Percentiles rank a stretch among this genome's conserved stretches.
phyloP scores from a whole-genome alignment of 2,329 filamentous ascomycete genomes.

The Diatrype stigma region DNA sequence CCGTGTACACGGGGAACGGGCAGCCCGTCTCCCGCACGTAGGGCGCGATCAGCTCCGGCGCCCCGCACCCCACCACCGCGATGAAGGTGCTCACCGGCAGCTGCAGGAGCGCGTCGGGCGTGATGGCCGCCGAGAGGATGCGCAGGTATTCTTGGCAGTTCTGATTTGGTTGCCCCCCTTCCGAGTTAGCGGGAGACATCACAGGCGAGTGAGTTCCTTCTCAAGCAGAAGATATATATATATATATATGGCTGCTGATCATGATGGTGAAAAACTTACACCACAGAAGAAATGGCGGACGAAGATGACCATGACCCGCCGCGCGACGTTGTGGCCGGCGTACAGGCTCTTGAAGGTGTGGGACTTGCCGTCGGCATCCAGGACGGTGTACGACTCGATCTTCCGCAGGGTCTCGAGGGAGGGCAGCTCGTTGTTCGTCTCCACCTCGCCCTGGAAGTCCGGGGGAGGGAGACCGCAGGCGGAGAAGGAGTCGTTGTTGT shows the following conservation, averaged over 20 bases:
- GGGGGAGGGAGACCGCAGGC: constrained; percentile 23
- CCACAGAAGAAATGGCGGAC: constrained; percentile 79
- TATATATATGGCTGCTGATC: neutral
- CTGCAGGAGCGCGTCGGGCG: constrained; percentile 42
- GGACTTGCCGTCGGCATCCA: constrained; percentile 57
- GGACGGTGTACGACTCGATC: constrained; percentile 53
- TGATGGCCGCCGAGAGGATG: constrained; percentile 55
- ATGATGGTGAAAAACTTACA: constrained; percentile 42
- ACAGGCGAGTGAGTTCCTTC: no score
- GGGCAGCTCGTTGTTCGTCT: constrained; percentile 53
- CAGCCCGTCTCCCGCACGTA: constrained; percentile 62
- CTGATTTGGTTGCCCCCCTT: constrained; percentile 43
- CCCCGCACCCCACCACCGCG: constrained; percentile 68
- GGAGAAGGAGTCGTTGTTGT: neutral
- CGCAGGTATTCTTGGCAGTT: constrained; percentile 74
- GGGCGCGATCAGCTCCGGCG: constrained; percentile 61
- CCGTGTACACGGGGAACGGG: constrained; percentile 72
- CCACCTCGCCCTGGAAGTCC: constrained; percentile 54
- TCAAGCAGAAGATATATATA: constrained; percentile 16
- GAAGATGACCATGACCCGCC: constrained; percentile 66
- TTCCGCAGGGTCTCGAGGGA: constrained; percentile 42
- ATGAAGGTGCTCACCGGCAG: constrained; percentile 59
- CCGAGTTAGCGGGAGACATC: no score
- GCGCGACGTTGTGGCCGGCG: constrained; percentile 47
- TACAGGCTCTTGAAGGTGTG: constrained; percentile 62